phyloP scores from a whole-genome alignment of 2,329 filamentous ascomycete species.

The Cladosporium velox region DNA sequence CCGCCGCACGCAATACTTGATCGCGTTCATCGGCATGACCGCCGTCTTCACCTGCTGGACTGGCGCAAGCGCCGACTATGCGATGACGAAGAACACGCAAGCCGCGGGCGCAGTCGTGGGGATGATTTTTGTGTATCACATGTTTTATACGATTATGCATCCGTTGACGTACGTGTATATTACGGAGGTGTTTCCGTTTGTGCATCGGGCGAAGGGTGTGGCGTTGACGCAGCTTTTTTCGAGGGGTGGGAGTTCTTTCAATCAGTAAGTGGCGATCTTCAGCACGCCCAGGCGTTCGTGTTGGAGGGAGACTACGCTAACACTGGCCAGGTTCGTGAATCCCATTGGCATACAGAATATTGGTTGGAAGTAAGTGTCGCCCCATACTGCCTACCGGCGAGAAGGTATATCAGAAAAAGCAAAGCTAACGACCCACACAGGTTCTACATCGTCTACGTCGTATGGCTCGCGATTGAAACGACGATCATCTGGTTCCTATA shows the following conservation, averaged over 20 bases:
- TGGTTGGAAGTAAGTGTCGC: constrained; percentile 23
- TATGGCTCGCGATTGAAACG: constrained; percentile 24
- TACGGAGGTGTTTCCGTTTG: constrained; percentile 21
- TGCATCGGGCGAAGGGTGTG: constrained; percentile 16
- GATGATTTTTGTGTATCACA: constrained; percentile 22
- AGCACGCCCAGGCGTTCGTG: neutral
- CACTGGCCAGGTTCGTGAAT: constrained; percentile 23
- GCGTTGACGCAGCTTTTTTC: constrained; percentile 17
- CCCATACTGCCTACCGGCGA: neutral
- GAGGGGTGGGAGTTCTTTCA: constrained; percentile 17
- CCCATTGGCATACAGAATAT: constrained; percentile 26
- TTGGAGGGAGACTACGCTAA: neutral
- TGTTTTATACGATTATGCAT: constrained; percentile 22
- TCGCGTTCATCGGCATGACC: constrained; percentile 26
- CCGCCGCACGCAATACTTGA: constrained; percentile 27
- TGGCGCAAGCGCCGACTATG: constrained; percentile 13
- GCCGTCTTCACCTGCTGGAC: constrained; percentile 19
- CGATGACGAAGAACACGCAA: constrained; percentile 13
- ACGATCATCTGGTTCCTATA: constrained; percentile 57
- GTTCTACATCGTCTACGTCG: constrained; percentile 25
- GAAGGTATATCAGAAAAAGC: neutral
- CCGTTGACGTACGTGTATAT: constrained; percentile 22
- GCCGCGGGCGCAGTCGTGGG: constrained; percentile 20
- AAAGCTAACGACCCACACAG: neutral
- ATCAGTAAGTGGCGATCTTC: constrained; percentile 1